Evolutionary conservation across 164 flowering plant species (phyloP).

Genomic region (Dillenia turbinata): DNA sequence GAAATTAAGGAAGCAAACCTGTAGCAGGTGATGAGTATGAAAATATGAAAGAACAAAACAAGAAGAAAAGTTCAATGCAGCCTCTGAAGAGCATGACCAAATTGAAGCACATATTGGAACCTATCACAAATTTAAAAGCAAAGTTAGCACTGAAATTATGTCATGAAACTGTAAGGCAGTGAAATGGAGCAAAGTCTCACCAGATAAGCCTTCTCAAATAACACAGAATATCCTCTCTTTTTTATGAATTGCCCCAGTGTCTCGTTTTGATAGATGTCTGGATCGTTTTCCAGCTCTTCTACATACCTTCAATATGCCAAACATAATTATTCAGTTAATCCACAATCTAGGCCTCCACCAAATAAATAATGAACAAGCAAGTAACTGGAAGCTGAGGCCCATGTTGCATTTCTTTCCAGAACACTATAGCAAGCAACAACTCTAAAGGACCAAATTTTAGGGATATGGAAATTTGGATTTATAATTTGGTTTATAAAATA

Average conservation of each 20-base stretch:
- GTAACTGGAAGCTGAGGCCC: too few relatives aligned
- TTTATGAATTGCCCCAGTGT: conserved; percentile 78
- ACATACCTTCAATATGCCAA: conserved; percentile 48
- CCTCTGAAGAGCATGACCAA: conserved; percentile 88
- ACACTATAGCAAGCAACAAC: too few relatives aligned
- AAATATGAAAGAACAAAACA: conserved; percentile 87
- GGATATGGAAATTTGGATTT: not conserved
- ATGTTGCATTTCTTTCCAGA: too few relatives aligned
- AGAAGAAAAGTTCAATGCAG: conserved; percentile 75
- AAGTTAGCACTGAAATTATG: not conserved
- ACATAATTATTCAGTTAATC: too few relatives aligned
- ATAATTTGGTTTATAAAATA: too few relatives aligned
- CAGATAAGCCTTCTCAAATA: conserved; percentile 84
- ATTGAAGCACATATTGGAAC: conserved; percentile 85
- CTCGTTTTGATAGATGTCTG: conserved; percentile 70
- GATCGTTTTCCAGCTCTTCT: conserved; percentile 70
- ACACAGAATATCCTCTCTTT: conserved; percentile 71
- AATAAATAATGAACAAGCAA: too few relatives aligned
- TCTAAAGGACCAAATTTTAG: too few relatives aligned
- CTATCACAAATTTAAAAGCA: conserved; percentile 25
- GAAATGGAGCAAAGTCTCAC: conserved; percentile 34
- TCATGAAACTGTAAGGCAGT: not conserved
- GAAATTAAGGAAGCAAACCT: conserved; percentile 38
- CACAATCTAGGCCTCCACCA: too few relatives aligned
- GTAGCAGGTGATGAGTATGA: conserved; percentile 88